phyloP scores from a whole-genome alignment of 768 basidiomycete genomes.

The Rubroboletus pulcherrimus region DNA sequence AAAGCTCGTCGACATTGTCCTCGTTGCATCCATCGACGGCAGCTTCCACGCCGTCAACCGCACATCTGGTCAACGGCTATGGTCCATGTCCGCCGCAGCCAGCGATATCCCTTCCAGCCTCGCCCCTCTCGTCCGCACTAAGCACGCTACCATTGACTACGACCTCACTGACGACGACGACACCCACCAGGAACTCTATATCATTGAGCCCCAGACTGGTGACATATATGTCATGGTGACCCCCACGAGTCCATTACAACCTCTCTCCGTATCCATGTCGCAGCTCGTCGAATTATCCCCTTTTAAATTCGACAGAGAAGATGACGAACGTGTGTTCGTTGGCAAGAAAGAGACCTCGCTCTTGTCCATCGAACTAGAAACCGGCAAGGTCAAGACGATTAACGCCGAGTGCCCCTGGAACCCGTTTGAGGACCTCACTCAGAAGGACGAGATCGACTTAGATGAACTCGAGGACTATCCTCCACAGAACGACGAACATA shows the following conservation, averaged over 20 bases:
- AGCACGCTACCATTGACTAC: constrained; percentile 55
- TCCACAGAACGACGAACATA: constrained; percentile 27
- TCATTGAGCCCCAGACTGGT: constrained; percentile 93
- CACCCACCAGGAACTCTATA: constrained; percentile 68
- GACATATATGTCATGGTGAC: constrained; percentile 84
- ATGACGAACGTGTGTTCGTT: constrained; percentile 73
- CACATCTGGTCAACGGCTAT: constrained; percentile 74
- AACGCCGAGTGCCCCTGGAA: constrained; percentile 80
- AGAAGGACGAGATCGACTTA: constrained; percentile 44
- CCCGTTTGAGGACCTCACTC: constrained; percentile 51
- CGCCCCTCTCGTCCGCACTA: constrained; percentile 70
- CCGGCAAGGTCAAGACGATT: constrained; percentile 73
- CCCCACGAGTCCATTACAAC: constrained; percentile 68
- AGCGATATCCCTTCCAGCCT: constrained; percentile 50
- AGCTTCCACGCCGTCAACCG: constrained; percentile 92
- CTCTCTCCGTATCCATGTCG: constrained; percentile 87
- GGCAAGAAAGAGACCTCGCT: constrained; percentile 89
- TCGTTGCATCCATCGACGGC: constrained; percentile 92
- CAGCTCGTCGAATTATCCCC: constrained; percentile 89
- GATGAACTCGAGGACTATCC: constrained; percentile 58
- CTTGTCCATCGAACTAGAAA: constrained; percentile 69
- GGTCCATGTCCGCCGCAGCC: constrained; percentile 78
- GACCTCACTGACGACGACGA: constrained; percentile 54
- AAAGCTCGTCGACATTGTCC: constrained; percentile 75
- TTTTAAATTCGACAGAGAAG: constrained; percentile 61